These are phyloP conservation scores for Backusella westeae DNA, from an alignment of 192 early-diverging fungal species.

Conservation along the genomic window DNA sequence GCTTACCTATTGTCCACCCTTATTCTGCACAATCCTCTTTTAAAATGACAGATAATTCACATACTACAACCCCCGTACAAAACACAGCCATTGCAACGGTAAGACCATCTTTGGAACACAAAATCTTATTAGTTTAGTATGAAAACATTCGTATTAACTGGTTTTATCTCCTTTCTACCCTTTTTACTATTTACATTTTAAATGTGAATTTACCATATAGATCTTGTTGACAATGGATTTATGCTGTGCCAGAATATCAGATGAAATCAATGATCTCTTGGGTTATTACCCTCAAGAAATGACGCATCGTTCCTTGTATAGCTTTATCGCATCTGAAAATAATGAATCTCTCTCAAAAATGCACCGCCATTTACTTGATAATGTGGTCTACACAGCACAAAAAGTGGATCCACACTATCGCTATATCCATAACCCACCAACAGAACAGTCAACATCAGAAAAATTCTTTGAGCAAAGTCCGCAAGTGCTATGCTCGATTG, in stretches of 20 bases:
- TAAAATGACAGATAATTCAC: not conserved
- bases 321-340: constrained; percentile 35
- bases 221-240: constrained; percentile 45
- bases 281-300: constrained; percentile 53
- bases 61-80: not conserved
- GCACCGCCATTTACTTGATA: constrained; percentile 36
- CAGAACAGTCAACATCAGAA: constrained; percentile 23
- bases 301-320: constrained; percentile 44
- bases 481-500: constrained; percentile 17
- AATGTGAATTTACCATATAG: not conserved
- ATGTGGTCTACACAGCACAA: constrained; percentile 28
- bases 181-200: not conserved
- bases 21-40: constrained; percentile 3
- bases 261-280: constrained; percentile 45
- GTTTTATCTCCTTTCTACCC: not conserved
- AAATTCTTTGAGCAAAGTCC: constrained; percentile 32
- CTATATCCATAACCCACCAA: constrained; percentile 4
- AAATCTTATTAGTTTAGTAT: not conserved
- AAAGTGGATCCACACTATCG: constrained; percentile 22
- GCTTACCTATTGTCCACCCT: not conserved
- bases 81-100: not conserved
- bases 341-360: constrained; percentile 34
- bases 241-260: constrained; percentile 48
- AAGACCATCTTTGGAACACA: not conserved
- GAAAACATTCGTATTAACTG: no score